These are phyloP conservation scores for Lyophyllum semitale DNA, from an alignment of 768 basidiomycete species.

Conservation along the genomic window DNA sequence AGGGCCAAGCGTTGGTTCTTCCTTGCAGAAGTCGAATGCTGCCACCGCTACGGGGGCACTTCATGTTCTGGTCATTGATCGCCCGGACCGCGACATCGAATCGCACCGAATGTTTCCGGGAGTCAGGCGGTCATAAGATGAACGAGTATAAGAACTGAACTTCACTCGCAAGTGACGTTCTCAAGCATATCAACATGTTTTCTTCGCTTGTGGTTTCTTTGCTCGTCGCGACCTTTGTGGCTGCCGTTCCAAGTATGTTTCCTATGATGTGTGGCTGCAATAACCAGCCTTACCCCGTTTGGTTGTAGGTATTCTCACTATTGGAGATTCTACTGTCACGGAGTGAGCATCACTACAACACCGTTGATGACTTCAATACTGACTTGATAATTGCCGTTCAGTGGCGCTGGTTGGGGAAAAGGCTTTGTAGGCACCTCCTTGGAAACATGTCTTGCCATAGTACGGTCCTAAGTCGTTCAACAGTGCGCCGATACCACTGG, in stretches of 20 bases:
- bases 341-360: background rate
- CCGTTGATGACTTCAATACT: background rate
- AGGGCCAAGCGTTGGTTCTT: no score
- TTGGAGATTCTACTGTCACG: slow-evolving; percentile 5
- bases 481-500: slow-evolving; percentile 1
- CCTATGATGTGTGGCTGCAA: background rate
- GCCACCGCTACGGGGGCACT: background rate
- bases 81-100: background rate
- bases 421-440: background rate
- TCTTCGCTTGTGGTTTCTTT: background rate
- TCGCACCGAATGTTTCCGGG: background rate
- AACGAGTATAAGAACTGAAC: background rate
- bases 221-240: background rate
- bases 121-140: background rate
- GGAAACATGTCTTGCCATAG: background rate
- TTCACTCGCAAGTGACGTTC: background rate
- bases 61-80: background rate
- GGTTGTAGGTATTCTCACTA: background rate
- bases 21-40: background rate
- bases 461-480: background rate
- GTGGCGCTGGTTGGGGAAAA: background rate
- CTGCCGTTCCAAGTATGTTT: background rate
- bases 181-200: background rate
- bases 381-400: background rate
- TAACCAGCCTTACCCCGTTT: background rate